Base-by-base conservation (phyloP, 2,329 filamentous ascomycete species). In the Cylindrodendrum hubeiense region DNA sequence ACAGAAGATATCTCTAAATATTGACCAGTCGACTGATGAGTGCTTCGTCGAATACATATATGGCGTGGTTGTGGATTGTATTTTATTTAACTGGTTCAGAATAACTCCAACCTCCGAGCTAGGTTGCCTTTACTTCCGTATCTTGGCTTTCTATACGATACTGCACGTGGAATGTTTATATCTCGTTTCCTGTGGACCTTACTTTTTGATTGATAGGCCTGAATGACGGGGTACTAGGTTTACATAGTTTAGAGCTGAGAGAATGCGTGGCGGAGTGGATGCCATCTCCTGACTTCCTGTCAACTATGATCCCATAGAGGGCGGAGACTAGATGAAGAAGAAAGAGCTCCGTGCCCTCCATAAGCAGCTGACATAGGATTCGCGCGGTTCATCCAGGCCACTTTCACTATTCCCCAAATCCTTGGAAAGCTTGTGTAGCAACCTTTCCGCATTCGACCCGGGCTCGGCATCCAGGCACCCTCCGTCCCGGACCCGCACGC, bases 361-460 rank as follows among this genome's bases (percentile, higher is more conserved):
- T 24, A 47, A 49, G 28, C 50, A 17, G 37, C n/a, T n/a, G n/a
- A 30, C 12, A 30, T 26, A 4, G 39, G 58, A 55, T 61, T 61
- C 51, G 50, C 19, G 59, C 59, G 43, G 51, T 50, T 61, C 22
- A 24, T 26, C 4, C 17, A 55, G 33, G 26, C 15, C 13, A 55
- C 19, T 34, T 24, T 26, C 30, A 30, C 30, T 50, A 17, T 49
- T 19, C 58, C 43, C 8, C 39, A 34, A 55, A 53, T 30, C 8
- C 17, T 30, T 22, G 4, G 8, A 17, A 9, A 24, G 22, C 15
- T 21, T 22, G 12, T 51, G 15, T n/a, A 46, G 44, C 12, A 22
- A 13, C 55, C 26, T 39, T 53, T 52, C 41, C 58, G 17, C 21
- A 60, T 54, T 49, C 28, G 58, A 47, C 22, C 30, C 58, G 58